Conservation (phyloP, 306 rosid species). For the Begonia masoniana region DNA sequence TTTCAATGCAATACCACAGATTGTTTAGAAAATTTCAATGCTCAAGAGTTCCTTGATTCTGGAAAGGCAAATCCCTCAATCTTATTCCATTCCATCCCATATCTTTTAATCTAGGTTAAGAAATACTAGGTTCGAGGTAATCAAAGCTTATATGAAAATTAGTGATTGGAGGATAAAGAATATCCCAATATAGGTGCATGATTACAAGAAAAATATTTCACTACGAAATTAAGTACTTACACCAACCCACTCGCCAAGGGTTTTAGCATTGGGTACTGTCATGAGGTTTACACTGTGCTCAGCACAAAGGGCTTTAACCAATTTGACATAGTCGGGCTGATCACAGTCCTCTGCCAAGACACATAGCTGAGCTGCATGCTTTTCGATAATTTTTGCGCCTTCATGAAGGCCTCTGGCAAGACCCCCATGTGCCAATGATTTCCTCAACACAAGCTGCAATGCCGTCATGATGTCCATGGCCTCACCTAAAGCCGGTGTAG, state of each 20-base stretch:
- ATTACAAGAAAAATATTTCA: slow-evolving; percentile 16
- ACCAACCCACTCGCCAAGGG: slow-evolving; percentile 96
- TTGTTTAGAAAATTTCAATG: too few relatives aligned
- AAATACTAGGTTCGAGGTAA: too few relatives aligned
- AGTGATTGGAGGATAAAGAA: too few relatives aligned
- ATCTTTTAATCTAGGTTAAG: too few relatives aligned
- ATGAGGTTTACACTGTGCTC: slow-evolving; percentile 70
- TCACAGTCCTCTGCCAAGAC: slow-evolving; percentile 88
- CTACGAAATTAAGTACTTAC: slow-evolving; percentile 34
- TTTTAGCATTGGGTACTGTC: slow-evolving; percentile 73
- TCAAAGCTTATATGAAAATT: too few relatives aligned
- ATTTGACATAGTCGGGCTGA: slow-evolving; percentile 73
- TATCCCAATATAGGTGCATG: slow-evolving; percentile 22
- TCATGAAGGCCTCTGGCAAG: slow-evolving; percentile 79
- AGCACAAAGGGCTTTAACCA: slow-evolving; percentile 74
- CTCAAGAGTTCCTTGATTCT: too few relatives aligned
- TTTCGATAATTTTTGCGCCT: slow-evolving; percentile 71
- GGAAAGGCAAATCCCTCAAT: too few relatives aligned
- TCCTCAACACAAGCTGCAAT: slow-evolving; percentile 71
- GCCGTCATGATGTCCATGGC: slow-evolving; percentile 42
- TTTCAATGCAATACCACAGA: too few relatives aligned
- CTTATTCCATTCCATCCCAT: too few relatives aligned
- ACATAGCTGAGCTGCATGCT: slow-evolving; percentile 70
- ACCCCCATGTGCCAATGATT: slow-evolving; percentile 77
- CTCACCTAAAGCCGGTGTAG: slow-evolving; percentile 31